Conservation (phyloP, 2,329 filamentous ascomycete genomes). For the Lasiodiplodia sp. region DNA sequence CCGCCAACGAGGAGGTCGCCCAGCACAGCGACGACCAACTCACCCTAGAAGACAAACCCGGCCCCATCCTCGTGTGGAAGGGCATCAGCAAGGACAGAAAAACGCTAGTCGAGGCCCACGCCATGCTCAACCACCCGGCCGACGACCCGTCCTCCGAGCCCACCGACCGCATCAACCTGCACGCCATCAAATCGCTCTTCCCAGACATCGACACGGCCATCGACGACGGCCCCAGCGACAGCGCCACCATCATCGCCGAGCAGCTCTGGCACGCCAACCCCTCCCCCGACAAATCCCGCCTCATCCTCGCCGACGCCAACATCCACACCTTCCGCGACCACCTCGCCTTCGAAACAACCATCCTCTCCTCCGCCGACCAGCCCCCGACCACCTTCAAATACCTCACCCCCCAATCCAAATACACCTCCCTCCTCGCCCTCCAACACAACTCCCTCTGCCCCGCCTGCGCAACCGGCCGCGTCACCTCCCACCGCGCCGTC, state of each 20-base stretch:
- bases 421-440: conserved; percentile 12
- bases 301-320: conserved; percentile 22
- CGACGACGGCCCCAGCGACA: conserved; percentile 55
- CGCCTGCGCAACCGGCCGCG: conserved; percentile 35
- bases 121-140: conserved; percentile 55
- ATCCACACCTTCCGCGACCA: conserved; percentile 29
- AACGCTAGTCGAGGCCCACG: conserved; percentile 68
- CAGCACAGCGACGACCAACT: conserved; percentile 42
- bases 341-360: conserved; percentile 32
- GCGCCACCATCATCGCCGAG: conserved; percentile 39
- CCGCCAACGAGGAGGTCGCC: conserved; percentile 89
- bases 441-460: conserved; percentile 3
- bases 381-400: conserved; percentile 36
- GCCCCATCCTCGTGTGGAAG: conserved; percentile 56
- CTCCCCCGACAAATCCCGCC: not conserved
- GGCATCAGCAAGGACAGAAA: conserved; percentile 72
- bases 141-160: conserved; percentile 32
- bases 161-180: conserved; percentile 56
- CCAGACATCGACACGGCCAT: conserved; percentile 76
- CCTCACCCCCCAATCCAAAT: conserved; percentile 16
- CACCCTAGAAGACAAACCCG: not conserved
- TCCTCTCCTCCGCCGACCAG: not conserved
- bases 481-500: conserved; percentile 66
- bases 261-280: not conserved
- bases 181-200: conserved; percentile 71